Evolutionary conservation across 164 flowering plant species (phyloP).

Genomic region (Cinnamomum chago): DNA sequence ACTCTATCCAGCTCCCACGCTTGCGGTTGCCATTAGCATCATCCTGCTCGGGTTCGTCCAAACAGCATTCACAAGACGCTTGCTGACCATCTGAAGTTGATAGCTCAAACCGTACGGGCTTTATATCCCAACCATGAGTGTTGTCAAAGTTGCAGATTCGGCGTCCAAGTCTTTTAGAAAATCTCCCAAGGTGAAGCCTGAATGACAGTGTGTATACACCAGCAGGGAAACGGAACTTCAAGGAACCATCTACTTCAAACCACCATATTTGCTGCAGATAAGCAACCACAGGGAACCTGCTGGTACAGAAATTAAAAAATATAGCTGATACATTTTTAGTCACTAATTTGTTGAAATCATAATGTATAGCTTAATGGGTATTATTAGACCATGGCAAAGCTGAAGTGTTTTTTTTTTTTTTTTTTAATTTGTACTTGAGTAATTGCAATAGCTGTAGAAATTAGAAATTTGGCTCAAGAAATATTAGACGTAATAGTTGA

Average conservation of each 20-base stretch:
- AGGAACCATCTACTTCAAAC: conserved; percentile 62
- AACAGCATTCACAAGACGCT: conserved; percentile 35
- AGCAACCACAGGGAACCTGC: conserved; percentile 60
- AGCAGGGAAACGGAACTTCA: conserved; percentile 60
- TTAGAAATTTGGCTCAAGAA: too few relatives aligned
- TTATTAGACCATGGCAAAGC: too few relatives aligned
- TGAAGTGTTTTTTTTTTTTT: too few relatives aligned
- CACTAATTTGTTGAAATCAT: background rate
- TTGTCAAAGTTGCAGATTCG: conserved; percentile 44
- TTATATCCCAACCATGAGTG: conserved; percentile 82
- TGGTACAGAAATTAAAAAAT: background rate
- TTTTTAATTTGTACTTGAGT: too few relatives aligned
- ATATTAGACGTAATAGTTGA: too few relatives aligned
- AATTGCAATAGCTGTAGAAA: too few relatives aligned
- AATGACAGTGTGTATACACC: conserved; percentile 56
- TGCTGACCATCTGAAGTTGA: conserved; percentile 59
- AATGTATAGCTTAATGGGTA: too few relatives aligned
- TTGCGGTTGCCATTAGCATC: conserved; percentile 16
- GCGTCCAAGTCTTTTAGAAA: conserved; percentile 43
- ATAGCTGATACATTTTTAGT: background rate
- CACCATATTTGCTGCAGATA: conserved; percentile 85
- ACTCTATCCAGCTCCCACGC: conserved; percentile 46
- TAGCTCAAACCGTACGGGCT: conserved; percentile 63
- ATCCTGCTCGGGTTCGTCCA: conserved; percentile 39
- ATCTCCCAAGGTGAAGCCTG: conserved; percentile 61